Percentiles rank a stretch among this genome's conserved stretches.
Evolutionary conservation across 805 yeast genomes (phyloP).

Genomic region (Metschnikowia dekortorum): DNA sequence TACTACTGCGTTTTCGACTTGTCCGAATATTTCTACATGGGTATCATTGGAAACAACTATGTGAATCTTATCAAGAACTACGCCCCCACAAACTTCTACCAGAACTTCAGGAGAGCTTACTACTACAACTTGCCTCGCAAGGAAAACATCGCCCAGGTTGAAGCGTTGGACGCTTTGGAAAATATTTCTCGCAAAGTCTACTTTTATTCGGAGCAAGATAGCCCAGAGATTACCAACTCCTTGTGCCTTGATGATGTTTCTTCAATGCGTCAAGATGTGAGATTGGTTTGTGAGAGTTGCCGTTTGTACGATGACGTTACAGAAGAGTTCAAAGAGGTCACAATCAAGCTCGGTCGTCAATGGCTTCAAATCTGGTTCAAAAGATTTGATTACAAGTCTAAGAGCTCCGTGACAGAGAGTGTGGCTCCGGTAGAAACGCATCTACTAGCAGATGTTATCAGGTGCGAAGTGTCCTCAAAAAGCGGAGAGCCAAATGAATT

Average conservation of each 20-base stretch:
- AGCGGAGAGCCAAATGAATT: conserved; percentile 27
- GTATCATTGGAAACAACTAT: conserved; percentile 25
- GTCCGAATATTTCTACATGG: conserved; percentile 48
- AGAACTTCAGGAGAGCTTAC: conserved; percentile 51
- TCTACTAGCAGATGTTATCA: conserved; percentile 28
- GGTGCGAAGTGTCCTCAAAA: conserved; percentile 32
- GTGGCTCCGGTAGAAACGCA: conserved; percentile 35
- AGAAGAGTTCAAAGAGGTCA: conserved; percentile 49
- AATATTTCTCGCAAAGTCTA: conserved; percentile 16
- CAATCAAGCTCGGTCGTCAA: conserved; percentile 64
- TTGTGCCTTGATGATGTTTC: conserved; percentile 32
- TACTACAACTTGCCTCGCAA: conserved; percentile 46
- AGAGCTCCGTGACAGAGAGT: conserved; percentile 21
- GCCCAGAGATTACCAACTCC: conserved; percentile 28
- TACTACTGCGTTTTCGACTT: conserved; percentile 65
- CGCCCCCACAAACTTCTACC: conserved; percentile 48
- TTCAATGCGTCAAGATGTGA: conserved; percentile 34
- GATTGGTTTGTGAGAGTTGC: conserved; percentile 31
- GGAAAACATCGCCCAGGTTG: conserved; percentile 19
- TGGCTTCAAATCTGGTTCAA: conserved; percentile 49
- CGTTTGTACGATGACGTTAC: conserved; percentile 13
- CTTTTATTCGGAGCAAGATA: conserved; percentile 33
- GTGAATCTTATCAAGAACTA: conserved; percentile 36
- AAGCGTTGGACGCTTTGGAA: conserved; percentile 20
- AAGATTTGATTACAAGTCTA: conserved; percentile 14